Base-by-base conservation (phyloP, 352 stramenopile species). In the Globisporangium abappressorium region DNA sequence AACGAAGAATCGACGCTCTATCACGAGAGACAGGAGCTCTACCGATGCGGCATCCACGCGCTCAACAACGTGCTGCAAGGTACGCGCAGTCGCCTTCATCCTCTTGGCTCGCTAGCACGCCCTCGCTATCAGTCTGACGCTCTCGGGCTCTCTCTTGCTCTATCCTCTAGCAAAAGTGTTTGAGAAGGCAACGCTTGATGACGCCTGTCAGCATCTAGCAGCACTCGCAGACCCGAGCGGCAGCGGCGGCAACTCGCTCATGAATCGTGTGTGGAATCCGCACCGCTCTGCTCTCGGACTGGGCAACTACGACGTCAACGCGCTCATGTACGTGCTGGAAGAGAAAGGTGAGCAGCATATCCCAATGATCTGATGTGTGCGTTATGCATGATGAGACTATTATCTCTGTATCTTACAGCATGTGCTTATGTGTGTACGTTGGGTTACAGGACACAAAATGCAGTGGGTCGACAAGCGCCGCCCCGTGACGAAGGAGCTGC, bases 221-320 rank as follows among this genome's bases (percentile, higher is more conserved):
- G 53, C 66, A 41, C 38, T 73, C 34, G 58, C 41, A 1, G 67
- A 70, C 54, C 62, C 65, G 0, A 22, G 66, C 5, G 64, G 41
- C 38, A 34, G 57, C 14, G 59, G 68, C 12, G 41, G 22, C 30
- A 14, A 9, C 12, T 73, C 70, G n/a, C 53, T 79, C n/a, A 65
- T 46, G 53, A 70, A 66, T 11, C 82, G 78, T 68, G 70, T 74
- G 24, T 92, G 81, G 77, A 86, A 91, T 43, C 81, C 83, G n/a
- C 82, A 93, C 60, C 76, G 74, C 64, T 73, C 84, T 41, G 75
- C 84, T 20, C 70, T 95, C 9, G 82, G 80, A 2, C 72, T 93
- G 12, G 87, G 87, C 2, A 95, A 95, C 66, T 95, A 93, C 65
- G 84, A 93, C 57, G 78, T 95, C 34, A 93, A 95, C 57, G 84